Percentiles rank a stretch among this genome's conserved stretches.
These are phyloP conservation scores for Pleurotus eryngii DNA, from an alignment of 768 basidiomycete genomes.

Conservation along the genomic window DNA sequence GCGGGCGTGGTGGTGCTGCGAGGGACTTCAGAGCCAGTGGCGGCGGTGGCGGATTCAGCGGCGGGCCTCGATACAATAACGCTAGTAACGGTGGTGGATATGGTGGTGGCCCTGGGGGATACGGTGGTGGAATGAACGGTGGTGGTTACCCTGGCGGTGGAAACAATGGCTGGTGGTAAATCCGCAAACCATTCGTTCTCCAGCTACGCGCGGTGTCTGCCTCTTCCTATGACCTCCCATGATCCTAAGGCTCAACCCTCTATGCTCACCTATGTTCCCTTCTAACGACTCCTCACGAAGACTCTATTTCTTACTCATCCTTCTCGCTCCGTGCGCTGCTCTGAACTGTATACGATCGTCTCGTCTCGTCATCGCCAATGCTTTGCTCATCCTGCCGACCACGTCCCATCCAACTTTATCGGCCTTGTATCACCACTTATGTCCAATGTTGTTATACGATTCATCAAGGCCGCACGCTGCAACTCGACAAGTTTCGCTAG, in stretches of 20 bases:
- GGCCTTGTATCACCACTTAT: slow-evolving; percentile 27
- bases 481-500: slow-evolving; percentile 17
- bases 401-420: slow-evolving; percentile 44
- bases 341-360: slow-evolving; percentile 39
- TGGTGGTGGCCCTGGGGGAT: slow-evolving; percentile 22
- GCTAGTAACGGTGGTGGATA: slow-evolving; percentile 19
- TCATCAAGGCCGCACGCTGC: slow-evolving; percentile 11
- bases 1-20: slow-evolving; percentile 52
- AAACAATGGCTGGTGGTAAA: slow-evolving; percentile 42
- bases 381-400: slow-evolving; percentile 33
- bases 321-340: slow-evolving; percentile 49
- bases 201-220: slow-evolving; percentile 6
- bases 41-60: slow-evolving; percentile 26
- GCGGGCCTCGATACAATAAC: slow-evolving; percentile 16
- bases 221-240: background rate
- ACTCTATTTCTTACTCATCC: background rate
- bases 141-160: slow-evolving; percentile 29
- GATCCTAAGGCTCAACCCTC: slow-evolving; percentile 6
- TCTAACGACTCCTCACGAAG: slow-evolving; percentile 8
- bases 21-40: slow-evolving; percentile 44
- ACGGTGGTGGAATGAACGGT: slow-evolving; percentile 24
- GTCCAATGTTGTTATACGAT: slow-evolving; percentile 10
- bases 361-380: slow-evolving; percentile 33
- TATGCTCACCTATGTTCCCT: slow-evolving; percentile 12
- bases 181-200: slow-evolving; percentile 15